phyloP scores from a whole-genome alignment of 73 alveolate genomes.

The Durusdinium trenchii region DNA sequence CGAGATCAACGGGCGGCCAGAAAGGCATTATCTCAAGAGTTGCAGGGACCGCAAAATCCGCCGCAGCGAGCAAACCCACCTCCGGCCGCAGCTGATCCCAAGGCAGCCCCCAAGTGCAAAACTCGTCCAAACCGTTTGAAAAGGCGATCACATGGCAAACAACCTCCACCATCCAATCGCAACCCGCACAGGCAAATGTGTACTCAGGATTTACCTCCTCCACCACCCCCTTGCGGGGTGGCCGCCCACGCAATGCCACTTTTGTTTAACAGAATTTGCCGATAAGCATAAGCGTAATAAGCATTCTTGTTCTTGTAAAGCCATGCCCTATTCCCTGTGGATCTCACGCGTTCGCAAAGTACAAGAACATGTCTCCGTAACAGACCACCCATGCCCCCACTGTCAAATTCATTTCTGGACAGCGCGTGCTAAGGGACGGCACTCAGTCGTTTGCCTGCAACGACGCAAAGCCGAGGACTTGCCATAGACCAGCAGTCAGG shows the following conservation, averaged over 20 bases:
- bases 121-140: background rate
- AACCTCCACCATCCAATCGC: background rate
- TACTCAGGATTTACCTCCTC: conserved; percentile 39
- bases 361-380: background rate
- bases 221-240: background rate
- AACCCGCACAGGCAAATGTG: background rate
- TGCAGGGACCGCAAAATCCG: background rate
- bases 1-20: background rate
- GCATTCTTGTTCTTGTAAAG: conserved; percentile 4
- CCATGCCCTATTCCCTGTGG: background rate
- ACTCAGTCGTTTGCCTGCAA: conserved; percentile 18
- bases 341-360: background rate
- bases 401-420: conserved; percentile 21
- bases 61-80: background rate
- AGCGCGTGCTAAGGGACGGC: conserved; percentile 54
- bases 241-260: background rate
- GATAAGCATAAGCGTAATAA: background rate
- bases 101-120: background rate
- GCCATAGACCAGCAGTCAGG: too few relatives aligned
- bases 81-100: background rate
- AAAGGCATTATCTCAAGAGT: background rate
- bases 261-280: background rate
- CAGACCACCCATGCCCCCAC: background rate
- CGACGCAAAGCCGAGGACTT: background rate
- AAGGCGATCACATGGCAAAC: background rate